phyloP scores from a whole-genome alignment of 371 early-diverging fungal species.

The Circinella umbellata region DNA sequence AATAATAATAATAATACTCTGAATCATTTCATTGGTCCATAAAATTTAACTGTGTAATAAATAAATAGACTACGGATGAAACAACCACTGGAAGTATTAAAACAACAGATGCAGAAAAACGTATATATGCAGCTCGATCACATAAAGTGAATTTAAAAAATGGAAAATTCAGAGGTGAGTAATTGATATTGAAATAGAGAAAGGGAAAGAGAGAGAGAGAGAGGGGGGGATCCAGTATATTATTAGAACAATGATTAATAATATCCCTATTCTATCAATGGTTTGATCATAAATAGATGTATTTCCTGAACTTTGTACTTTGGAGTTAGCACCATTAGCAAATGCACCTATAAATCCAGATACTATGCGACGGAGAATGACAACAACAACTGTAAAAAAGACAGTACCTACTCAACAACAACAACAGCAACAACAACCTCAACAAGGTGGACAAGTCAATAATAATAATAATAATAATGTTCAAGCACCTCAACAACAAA shows the following conservation, averaged over 20 bases:
- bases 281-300: conserved; percentile 50
- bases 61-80: conserved; percentile 72
- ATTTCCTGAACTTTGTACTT: conserved; percentile 79
- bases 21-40: too few relatives aligned
- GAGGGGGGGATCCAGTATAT: too few relatives aligned
- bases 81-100: conserved; percentile 92
- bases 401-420: conserved; percentile 20
- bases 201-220: not conserved
- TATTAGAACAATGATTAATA: too few relatives aligned
- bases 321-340: conserved; percentile 52
- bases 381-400: conserved; percentile 6
- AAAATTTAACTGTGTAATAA: not conserved
- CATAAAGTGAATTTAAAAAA: conserved; percentile 78
- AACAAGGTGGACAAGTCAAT: too few relatives aligned
- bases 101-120: conserved; percentile 79
- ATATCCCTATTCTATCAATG: too few relatives aligned
- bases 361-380: conserved; percentile 17
- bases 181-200: not conserved
- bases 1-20: not conserved
- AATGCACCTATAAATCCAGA: conserved; percentile 29
- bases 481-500: conserved; percentile 32
- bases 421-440: conserved; percentile 24
- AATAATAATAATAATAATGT: too few relatives aligned
- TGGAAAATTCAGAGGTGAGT: conserved; percentile 74
- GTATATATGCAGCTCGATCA: conserved; percentile 77